Evolutionary conservation across 495 filamentous ascomycete species (phyloP).

Genomic region (Staphylotrichum tortipilum): DNA sequence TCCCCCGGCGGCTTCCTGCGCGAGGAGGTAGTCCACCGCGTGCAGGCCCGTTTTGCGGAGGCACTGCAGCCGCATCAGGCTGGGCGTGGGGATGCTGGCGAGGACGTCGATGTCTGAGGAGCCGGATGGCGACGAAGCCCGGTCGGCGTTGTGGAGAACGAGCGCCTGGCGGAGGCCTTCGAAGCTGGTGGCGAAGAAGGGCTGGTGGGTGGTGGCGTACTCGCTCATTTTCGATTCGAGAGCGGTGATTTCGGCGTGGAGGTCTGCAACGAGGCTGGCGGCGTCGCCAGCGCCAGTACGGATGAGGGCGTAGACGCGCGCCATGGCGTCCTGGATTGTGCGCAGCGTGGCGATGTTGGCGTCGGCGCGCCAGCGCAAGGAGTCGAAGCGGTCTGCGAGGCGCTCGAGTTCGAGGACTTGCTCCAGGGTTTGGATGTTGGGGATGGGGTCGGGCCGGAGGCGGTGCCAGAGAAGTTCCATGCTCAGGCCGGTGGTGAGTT

Average conservation of each 20-base stretch:
- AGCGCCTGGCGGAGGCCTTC: conserved; percentile 58
- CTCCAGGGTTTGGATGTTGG: conserved; percentile 38
- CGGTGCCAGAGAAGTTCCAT: conserved; percentile 79
- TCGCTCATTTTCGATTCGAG: conserved; percentile 41
- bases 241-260: conserved; percentile 50
- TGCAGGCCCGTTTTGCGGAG: conserved; percentile 32
- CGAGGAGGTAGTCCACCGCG: conserved; percentile 35
- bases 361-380: conserved; percentile 43
- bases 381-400: conserved; percentile 69
- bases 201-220: conserved; percentile 32
- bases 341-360: conserved; percentile 36
- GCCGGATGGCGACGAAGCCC: conserved; percentile 7
- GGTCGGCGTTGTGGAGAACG: conserved; percentile 31
- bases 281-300: conserved; percentile 36
- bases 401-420: conserved; percentile 53
- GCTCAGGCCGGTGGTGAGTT: conserved; percentile 63
- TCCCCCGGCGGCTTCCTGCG: conserved; percentile 20
- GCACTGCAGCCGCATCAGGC: conserved; percentile 37
- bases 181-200: conserved; percentile 54
- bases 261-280: conserved; percentile 35
- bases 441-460: conserved; percentile 52
- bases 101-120: conserved; percentile 33
- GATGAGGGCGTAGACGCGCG: conserved; percentile 41
- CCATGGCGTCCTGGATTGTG: conserved; percentile 43
- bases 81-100: conserved; percentile 35